Evolutionary conservation across 2,329 filamentous ascomycete genomes (phyloP), one percentile per base, ranked within the genome.

Genomic region (Aspergillus tamarii): DNA sequence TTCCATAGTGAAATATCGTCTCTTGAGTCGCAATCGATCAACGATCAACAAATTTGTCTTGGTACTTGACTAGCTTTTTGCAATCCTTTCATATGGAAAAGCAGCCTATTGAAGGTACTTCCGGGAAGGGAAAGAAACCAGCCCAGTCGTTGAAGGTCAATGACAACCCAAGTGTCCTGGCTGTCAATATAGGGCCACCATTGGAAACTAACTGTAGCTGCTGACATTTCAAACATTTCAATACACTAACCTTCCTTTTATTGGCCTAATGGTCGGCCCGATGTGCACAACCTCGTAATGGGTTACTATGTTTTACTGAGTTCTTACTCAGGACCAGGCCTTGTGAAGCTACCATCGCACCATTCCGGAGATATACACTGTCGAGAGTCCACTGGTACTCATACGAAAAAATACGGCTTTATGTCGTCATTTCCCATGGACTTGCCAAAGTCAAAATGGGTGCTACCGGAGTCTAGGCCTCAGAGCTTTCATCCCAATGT

Each of bases 351-450:
- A 41, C 34, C 16, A 41, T 41, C 19, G 39, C 19, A n/a, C 39
- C 39, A 4, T 41, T 41, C 39, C 19, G 8, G 39, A 41, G 19
- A 19, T 39, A 39, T 39, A 19, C 6, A 9, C 23, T 26, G 23
- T 26, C 21, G 4, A 19, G 14, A n/a, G 8, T 23, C 21, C 30
- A 36, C 57, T 26, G 36, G 48, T 30, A 26, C 58, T 10, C 36
- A 19, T 41, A 52, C 28, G 55, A 30, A 53, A n/a, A 45, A 52
- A 53, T 45, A 50, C 58, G n/a, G 54, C 61, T 59, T 57, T 32
- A 61, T 64, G 63, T 63, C 59, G 66, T 68, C 65, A 68, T 53
- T 23, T 62, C 58, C 43, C 36, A 55, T 34, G 30, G 52, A 34
- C 52, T 21, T 34, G 59, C 28, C 26, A 32, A 46, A 57, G 52